Percentiles rank a stretch among this genome's conserved stretches.
phyloP scores from a whole-genome alignment of 176 grass and related monocot species.

The Oryza nivara region DNA sequence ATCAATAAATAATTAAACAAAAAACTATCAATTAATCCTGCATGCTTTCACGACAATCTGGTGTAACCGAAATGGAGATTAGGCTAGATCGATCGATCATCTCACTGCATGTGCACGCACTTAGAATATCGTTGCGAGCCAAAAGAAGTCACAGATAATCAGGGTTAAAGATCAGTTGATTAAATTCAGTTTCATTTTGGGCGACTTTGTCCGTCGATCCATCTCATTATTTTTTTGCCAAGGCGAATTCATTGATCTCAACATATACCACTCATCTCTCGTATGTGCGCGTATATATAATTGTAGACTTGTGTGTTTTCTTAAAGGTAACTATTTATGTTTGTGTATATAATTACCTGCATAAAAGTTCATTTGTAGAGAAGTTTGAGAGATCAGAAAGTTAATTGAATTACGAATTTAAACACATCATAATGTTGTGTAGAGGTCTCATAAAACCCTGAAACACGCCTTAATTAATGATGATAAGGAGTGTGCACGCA shows the following conservation, averaged over 20 bases:
- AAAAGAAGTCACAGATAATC: not conserved
- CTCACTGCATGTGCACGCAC: not conserved
- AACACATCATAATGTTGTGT: no score
- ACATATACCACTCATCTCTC: no score
- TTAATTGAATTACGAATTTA: not conserved
- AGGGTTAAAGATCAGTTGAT: no score
- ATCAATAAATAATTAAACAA: not conserved
- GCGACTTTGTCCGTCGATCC: no score
- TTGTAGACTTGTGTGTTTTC: no score
- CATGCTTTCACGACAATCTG: not conserved
- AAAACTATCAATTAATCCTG: not conserved
- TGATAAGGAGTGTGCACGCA: not conserved
- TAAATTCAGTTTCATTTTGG: no score
- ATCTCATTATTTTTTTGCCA: no score
- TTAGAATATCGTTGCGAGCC: not conserved
- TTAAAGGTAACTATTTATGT: no score
- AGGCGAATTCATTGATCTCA: no score
- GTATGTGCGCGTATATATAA: no score
- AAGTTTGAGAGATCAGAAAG: not conserved
- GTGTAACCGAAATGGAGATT: not conserved
- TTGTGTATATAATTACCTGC: no score
- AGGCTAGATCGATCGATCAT: not conserved
- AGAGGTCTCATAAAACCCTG: not conserved
- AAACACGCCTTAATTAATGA: slow-evolving; percentile 34
- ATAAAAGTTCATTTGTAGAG: no score